Conservation (phyloP, 1,284 basidiomycete species). For the Garcileccinum viscosum region DNA sequence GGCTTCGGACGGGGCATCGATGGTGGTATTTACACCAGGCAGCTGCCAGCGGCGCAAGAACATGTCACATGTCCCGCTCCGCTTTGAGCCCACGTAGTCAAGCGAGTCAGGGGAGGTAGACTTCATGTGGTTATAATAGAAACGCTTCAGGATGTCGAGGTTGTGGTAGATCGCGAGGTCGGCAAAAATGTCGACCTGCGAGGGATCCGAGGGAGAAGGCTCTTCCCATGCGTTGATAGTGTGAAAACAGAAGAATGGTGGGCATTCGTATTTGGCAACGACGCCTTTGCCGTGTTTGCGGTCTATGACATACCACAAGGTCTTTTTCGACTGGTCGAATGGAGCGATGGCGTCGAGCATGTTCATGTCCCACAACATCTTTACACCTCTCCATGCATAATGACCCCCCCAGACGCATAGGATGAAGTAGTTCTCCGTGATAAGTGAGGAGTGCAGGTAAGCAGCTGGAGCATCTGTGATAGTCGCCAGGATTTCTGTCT, state of each 20-base stretch:
- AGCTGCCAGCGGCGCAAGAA: conserved; percentile 36
- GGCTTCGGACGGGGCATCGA: conserved; percentile 19
- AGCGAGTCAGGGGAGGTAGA: conserved; percentile 38
- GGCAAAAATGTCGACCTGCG: conserved; percentile 41
- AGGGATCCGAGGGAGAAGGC: conserved; percentile 32
- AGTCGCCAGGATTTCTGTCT: conserved; percentile 42
- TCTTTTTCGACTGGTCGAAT: conserved; percentile 36
- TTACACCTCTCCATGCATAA: conserved; percentile 37
- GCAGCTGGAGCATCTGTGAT: conserved; percentile 45
- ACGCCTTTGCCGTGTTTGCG: conserved; percentile 42
- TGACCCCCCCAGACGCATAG: conserved; percentile 42
- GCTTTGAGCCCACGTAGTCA: conserved; percentile 35
- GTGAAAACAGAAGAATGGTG: conserved; percentile 47
- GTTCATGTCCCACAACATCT: conserved; percentile 40
- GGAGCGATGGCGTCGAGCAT: conserved; percentile 39
- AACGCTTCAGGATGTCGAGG: conserved; percentile 33
- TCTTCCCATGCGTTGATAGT: conserved; percentile 45
- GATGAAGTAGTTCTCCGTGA: conserved; percentile 45
- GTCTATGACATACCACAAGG: conserved; percentile 46
- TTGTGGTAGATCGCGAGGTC: conserved; percentile 45
- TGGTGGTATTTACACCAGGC: conserved; percentile 28
- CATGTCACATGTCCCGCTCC: conserved; percentile 21
- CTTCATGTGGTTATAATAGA: conserved; percentile 33
- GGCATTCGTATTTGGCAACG: conserved; percentile 44
- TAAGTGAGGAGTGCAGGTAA: conserved; percentile 44